phyloP scores from a whole-genome alignment of 2,329 filamentous ascomycete species.

The Tolypocladium capitatum region DNA sequence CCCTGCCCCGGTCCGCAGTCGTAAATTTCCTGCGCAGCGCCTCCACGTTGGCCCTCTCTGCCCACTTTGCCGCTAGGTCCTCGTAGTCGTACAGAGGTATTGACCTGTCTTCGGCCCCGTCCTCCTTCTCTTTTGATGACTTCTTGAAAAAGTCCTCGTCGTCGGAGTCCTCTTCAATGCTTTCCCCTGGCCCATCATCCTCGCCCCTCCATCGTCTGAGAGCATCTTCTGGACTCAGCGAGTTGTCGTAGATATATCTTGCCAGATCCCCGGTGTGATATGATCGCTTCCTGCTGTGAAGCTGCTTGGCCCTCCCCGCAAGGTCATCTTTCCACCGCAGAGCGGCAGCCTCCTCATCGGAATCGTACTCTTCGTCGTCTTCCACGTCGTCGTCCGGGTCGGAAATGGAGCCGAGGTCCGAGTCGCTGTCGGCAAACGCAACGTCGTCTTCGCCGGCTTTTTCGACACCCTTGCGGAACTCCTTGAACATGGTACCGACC shows the following conservation, averaged over 20 bases:
- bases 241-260: slow-evolving; percentile 77
- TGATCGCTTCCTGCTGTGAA: slow-evolving; percentile 56
- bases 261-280: slow-evolving; percentile 76
- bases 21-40: slow-evolving; percentile 64
- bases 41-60: slow-evolving; percentile 63
- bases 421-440: slow-evolving; percentile 92
- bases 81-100: slow-evolving; percentile 73
- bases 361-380: slow-evolving; percentile 37
- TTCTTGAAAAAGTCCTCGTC: slow-evolving; percentile 55
- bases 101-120: slow-evolving; percentile 63
- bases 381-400: slow-evolving; percentile 31
- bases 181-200: slow-evolving; percentile 39
- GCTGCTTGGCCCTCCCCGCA: slow-evolving; percentile 54
- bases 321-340: slow-evolving; percentile 85
- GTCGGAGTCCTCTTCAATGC: slow-evolving; percentile 41
- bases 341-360: slow-evolving; percentile 58
- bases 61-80: slow-evolving; percentile 75
- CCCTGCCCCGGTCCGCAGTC: slow-evolving; percentile 41
- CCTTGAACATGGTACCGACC: slow-evolving; percentile 40
- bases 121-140: slow-evolving; percentile 50
- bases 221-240: slow-evolving; percentile 61
- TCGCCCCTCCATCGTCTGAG: slow-evolving; percentile 70
- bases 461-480: slow-evolving; percentile 35
- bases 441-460: slow-evolving; percentile 54
- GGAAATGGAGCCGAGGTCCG: slow-evolving; percentile 82